Base-by-base conservation (phyloP, 225 moss, liverwort and hornwort species). In the Lunularia cruciata region DNA sequence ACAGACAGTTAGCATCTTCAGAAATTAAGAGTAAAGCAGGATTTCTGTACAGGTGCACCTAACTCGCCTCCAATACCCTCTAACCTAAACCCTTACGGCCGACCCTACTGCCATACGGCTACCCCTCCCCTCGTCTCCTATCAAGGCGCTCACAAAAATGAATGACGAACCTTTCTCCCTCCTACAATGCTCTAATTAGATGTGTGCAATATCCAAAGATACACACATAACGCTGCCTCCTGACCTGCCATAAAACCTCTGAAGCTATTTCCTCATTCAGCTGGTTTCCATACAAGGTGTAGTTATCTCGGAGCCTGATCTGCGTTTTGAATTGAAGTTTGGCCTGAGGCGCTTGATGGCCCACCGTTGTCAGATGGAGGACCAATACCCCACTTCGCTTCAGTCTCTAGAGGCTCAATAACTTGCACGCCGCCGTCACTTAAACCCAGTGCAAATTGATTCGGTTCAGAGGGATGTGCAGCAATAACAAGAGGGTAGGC, bases 371-470 rank as follows among this genome's bases (percentile, higher is more conserved):
- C 96, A 45, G 90, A 83, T 43, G 96, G 92, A 49, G 83, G 84
- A 12, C 86, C 87, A 52, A 85, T 78, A 19, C 96, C 92, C 92
- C 96, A 92, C 63, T 91, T 98, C 31, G 86, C 96, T 40, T 98
- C 96, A 4, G 89, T 76, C 70, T 92, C 96, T 28, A 98, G 71
- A 23, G 96, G 96, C 46, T 98, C 96, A 39, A 98, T 86, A 6
- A 92, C 96, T 85, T 92, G 96, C 0, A 98, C 96, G 59, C 87
- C 90, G 67, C 96, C 96, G 60, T 98, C 96, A 69, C 96, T 98
- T 70, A 98, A 83, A 28, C 96, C 96, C 69, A 98, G 81, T 1
- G 96, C 96, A 71, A 98, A 90, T 76, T 98, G 92, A 79, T 92
- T 98, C n/a, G 92, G 57, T 65, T 92, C 92, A 3, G 85, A 77